Evolutionary conservation across 495 filamentous ascomycete species (phyloP).

Genomic region (Penicillium daleae): DNA sequence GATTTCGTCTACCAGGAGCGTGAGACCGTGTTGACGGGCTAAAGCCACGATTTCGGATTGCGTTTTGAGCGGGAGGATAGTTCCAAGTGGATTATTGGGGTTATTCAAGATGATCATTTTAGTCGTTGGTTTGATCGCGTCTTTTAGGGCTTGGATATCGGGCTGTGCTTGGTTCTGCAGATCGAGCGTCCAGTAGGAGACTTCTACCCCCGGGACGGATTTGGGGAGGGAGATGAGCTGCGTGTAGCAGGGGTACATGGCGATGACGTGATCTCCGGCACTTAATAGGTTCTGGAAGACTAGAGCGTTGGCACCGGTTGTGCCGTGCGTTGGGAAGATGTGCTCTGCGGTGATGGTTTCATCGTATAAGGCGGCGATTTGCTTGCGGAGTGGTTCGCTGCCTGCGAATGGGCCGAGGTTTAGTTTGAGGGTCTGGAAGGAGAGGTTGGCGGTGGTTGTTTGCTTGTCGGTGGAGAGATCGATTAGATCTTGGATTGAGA

Average conservation of each 20-base stretch:
- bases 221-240: slow-evolving; percentile 17
- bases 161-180: not conserved
- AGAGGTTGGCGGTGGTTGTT: slow-evolving; percentile 10
- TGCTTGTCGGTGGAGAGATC: slow-evolving; percentile 17
- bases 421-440: not conserved
- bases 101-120: slow-evolving; percentile 26
- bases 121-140: slow-evolving; percentile 16
- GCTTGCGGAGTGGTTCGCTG: slow-evolving; percentile 12
- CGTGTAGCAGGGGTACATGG: slow-evolving; percentile 20
- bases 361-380: slow-evolving; percentile 15
- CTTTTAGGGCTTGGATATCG: slow-evolving; percentile 4
- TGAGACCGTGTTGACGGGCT: slow-evolving; percentile 2
- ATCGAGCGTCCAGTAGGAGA: slow-evolving; percentile 17
- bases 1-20: slow-evolving; percentile 21
- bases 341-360: slow-evolving; percentile 14
- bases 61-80: not conserved
- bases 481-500: slow-evolving; percentile 19
- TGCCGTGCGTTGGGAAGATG: slow-evolving; percentile 17
- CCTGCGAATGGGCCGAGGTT: slow-evolving; percentile 8
- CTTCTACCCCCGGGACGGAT: slow-evolving; percentile 9
- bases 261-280: slow-evolving; percentile 20
- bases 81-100: slow-evolving; percentile 22
- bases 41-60: slow-evolving; percentile 16
- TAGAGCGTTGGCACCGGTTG: slow-evolving; percentile 21
- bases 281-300: slow-evolving; percentile 16